Evolutionary conservation across 345 rosid genomes (phyloP), one percentile per base, ranked within the genome.

Genomic region (Lepidium aucheri): DNA sequence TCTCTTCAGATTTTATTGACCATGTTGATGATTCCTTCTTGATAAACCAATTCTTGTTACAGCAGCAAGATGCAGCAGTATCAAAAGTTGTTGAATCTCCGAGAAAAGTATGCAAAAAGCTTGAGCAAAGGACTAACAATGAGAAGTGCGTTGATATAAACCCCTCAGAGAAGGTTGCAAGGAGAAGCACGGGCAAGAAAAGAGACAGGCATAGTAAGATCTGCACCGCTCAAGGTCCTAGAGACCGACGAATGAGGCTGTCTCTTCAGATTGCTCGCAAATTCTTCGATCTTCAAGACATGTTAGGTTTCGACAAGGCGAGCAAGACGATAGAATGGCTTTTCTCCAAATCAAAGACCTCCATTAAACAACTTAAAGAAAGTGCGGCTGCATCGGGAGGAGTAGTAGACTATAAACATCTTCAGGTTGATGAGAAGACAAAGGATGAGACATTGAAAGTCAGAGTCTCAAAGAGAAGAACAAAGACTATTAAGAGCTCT

Each of bases 281-380:
- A 58, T 88, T 88, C 79, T 88, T 88, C 50, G 84, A 80, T 74
- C 86, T 88, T 64, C 95, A 88, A 62, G 95, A 88, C 68, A 84
- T 78, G 84, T 70, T 88, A 32, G 91, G 91, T 33, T 88, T 88
- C 61, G 91, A 88, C 62, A 88, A 86, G 61, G 86, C 91, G 0
- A 88, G 95, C 77, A 85, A 81, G 59, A 88, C 95, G 9, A 77
- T 88, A 1, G 95, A 88, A 71, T 88, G 95, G 95, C 81, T 88
- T 59, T 69, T 91, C 65, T 76, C 87, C 35, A 83, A 83, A 77
- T 91, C 96, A 5, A 91, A 75, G 76, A 62, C 72, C 9, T 85
- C 94, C 2, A 88, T 91, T 63, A 85, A 80, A 64, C 86, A 88
- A 66, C 69, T 88, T 20, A 41, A 74, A 41, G 84, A 77, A 45